phyloP scores from a whole-genome alignment of 1,139 yeast species.

The Saccharomycopsis hybrid region DNA sequence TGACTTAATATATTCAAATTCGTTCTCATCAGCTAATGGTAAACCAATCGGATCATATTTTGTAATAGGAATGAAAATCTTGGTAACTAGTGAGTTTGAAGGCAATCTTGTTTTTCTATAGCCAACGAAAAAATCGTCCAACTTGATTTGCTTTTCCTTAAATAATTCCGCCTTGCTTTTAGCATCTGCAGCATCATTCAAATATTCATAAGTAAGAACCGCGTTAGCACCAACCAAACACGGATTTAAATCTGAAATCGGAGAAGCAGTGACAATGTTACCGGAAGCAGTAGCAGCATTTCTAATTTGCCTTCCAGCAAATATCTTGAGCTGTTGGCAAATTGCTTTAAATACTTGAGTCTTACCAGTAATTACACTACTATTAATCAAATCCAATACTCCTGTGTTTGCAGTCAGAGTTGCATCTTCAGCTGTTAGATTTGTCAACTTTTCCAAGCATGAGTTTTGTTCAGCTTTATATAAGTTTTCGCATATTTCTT shows the following conservation, averaged over 20 bases:
- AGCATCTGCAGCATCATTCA: constrained; percentile 21
- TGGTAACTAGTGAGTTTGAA: constrained; percentile 30
- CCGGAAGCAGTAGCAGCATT: constrained; percentile 45
- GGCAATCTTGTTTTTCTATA: constrained; percentile 37
- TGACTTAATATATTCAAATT: constrained; percentile 32
- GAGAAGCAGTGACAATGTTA: constrained; percentile 43
- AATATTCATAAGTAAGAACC: constrained; percentile 31
- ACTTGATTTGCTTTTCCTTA: constrained; percentile 22
- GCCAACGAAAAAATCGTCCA: constrained; percentile 37
- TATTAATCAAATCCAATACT: not conserved
- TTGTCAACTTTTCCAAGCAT: not conserved
- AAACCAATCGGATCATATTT: constrained; percentile 11
- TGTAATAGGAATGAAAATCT: constrained; percentile 36
- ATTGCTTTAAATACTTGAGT: constrained; percentile 34
- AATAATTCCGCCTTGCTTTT: constrained; percentile 10
- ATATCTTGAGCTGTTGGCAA: constrained; percentile 36
- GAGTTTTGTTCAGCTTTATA: constrained; percentile 6
- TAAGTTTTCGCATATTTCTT: constrained; percentile 30
- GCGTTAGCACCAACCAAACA: constrained; percentile 37
- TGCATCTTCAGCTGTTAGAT: no score
- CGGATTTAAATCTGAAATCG: constrained; percentile 42
- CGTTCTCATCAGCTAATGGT: constrained; percentile 4
- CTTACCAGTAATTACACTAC: constrained; percentile 16
- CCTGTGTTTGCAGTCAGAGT: no score
- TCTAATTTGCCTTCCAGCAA: constrained; percentile 42